Evolutionary conservation across 2,329 filamentous ascomycete genomes (phyloP).

Genomic region (Pseudocercospora musae): DNA sequence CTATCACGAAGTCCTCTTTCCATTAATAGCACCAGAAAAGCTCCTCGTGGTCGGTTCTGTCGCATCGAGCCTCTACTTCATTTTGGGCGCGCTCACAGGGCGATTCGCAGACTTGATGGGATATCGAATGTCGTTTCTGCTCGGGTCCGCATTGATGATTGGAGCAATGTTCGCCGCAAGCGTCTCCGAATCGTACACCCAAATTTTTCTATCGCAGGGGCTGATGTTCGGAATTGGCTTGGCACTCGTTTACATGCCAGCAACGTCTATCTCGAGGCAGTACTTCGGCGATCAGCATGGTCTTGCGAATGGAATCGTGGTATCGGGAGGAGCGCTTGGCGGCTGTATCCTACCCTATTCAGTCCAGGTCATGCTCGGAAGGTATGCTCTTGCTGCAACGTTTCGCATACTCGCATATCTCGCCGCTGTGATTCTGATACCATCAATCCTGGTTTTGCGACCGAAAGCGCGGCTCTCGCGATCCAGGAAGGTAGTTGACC

Average conservation of each 20-base stretch:
- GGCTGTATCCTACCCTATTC: slow-evolving; percentile 3
- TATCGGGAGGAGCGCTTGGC: slow-evolving; percentile 1
- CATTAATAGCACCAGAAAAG: background rate
- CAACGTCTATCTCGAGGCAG: slow-evolving; percentile 5
- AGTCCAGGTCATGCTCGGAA: background rate
- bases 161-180: slow-evolving; percentile 4
- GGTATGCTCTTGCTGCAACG: background rate
- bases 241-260: slow-evolving; percentile 6
- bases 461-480: background rate
- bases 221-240: slow-evolving; percentile 2
- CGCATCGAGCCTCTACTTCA: slow-evolving; percentile 4
- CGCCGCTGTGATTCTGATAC: background rate
- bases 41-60: slow-evolving; percentile 3
- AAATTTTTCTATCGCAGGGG: slow-evolving; percentile 5
- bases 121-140: background rate
- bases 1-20: background rate
- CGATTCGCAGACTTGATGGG: slow-evolving; percentile 9
- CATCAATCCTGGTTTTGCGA: background rate
- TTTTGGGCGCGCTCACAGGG: slow-evolving; percentile 3
- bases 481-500: background rate
- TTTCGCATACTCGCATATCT: slow-evolving; percentile 6
- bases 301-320: slow-evolving; percentile 3
- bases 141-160: background rate
- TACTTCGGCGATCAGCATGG: slow-evolving; percentile 5
- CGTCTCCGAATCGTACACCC: background rate